Evolutionary conservation across 208 protist species (phyloP), one percentile per base, ranked within the genome.

Genomic region (Herpetomonas tarakana): DNA sequence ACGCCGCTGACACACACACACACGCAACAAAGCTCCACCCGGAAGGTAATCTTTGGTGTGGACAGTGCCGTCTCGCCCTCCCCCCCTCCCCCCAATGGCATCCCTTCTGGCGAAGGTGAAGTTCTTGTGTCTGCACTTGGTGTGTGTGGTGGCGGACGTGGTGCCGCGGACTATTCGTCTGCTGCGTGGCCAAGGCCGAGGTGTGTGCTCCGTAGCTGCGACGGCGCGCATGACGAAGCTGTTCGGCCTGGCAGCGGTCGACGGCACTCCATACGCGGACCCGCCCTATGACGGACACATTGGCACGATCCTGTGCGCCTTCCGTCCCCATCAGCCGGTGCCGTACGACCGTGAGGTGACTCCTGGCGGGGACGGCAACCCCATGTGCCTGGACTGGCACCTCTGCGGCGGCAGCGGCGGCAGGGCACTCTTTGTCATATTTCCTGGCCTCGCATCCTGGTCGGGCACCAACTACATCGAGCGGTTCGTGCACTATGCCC

Each of bases 381-480:
- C 81, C 27, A 88, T 92, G 56, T 83, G 58, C 53, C 51, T 92
- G 11, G 85, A 92, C 68, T 91, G 83, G 83, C 35, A 70, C 21
- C 51, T 68, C n/a, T 62, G 58, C 14, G 30, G 55, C 35, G 29
- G 44, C 25, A 25, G 25, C 24, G 22, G 41, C 6, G 65, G 66
- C 9, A 76, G 74, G 21, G 78, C 78, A 3, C 65, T 87, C 18
- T 61, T 89, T 25, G 54, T 92, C 25, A 79, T 92, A 26, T 49
- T 92, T 28, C 86, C 86, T 24, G 86, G 86, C 12, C 72, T 89
- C n/a, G 65, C 81, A 12, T 92, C 86, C 11, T 88, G 65, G 68
- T 87, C 81, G 3, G 67, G 64, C 22, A 88, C 81, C 3, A 88
- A 87, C 65, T 92, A 92, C 68, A 81, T 92, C 18, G 65, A 80